Base-by-base conservation (phyloP, 805 yeast species). In the Nakazawaea peltata region DNA sequence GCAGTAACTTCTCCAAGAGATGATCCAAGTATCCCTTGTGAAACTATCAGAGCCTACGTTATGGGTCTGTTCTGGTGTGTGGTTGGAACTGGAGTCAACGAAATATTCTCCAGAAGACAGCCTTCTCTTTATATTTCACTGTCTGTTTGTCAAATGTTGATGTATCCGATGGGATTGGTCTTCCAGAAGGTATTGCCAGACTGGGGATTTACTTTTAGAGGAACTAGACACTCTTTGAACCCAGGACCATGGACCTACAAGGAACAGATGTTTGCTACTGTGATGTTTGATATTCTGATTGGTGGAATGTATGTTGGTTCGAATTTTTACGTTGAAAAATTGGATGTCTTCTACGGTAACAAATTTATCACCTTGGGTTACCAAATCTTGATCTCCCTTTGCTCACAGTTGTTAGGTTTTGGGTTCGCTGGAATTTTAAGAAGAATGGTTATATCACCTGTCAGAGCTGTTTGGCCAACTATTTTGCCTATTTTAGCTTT, bases 371-470 rank as follows among this genome's bases (percentile, higher is more conserved):
- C 57, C 13, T 64, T 70, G 51, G 70, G 75, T 1, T 80, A 67
- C 51, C 78, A 74, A 52, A 44, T 76, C n/a, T 44, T 74, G 23
- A 57, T 78, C 24, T 56, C 71, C 1, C 42, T 76, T 3, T 64
- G 79, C 2, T 65, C 81, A 1, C 79, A 77, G 48, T 72, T 72
- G 42, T 55, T 79, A 44, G 87, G 86, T 15, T 71, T 75, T 47
- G 78, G 81, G 1, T 67, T 79, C 50, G 83, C 85, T 4, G 79
- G 81, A 33, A 47, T 78, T 15, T 64, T 77, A 65, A 66, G 81
- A 46, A 68, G 70, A 40, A 69, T 78, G 19, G 65, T 65, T 2
- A 66, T 76, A 5, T 74, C 73, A 45, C 77, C 76, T 11, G 54
- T 57, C 4, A 54, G 60, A 36, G 59, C 74, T 8, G 49, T 76